Evolutionary conservation across 2,329 filamentous ascomycete species (phyloP), one percentile per base, ranked within the genome.

Genomic region (Nemania diffusa): DNA sequence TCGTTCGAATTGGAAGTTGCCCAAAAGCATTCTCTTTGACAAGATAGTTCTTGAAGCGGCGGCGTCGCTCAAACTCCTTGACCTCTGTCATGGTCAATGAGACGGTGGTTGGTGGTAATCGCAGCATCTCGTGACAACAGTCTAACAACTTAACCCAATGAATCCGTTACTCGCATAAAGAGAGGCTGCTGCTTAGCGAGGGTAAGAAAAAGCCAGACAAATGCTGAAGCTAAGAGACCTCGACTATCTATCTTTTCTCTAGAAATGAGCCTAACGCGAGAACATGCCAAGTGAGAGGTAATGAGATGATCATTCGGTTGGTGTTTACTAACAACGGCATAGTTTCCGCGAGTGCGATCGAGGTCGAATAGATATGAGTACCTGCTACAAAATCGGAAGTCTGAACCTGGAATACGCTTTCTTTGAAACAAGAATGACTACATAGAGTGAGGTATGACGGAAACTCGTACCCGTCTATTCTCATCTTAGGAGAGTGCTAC

Each of bases 41-140:
- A 62, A 79, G 77, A 67, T 79, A 78, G 44, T 70, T 78, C 32
- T 70, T 78, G 67, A 76, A 77, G 17, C 72, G 76, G 40, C 73
- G 78, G 44, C 77, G 78, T 8, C 75, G 73, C 51, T 80, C 77
- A 37, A 78, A 77, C 15, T 80, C 79, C 64, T 80, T 78, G 57
- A 84, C 79, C 69, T 84, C 83, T 13, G 78, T 73, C 68, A 80
- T 77, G 52, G 80, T 78, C 64, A 84, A 62, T 32, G 75, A 76
- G 56, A 84, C 77, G 3, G 76, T 73, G 1, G 82, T 83, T 20
- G 80, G 79, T 27, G 71, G 68, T 61, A 82, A 76, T 57, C 82
- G 81, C 27, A 84, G 69, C 82, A 84, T 84, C 9, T 59, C 74
- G 70, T 34, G 17, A 52, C 22, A 22, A 55, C 34, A 17, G 15